These are phyloP conservation scores for Phyllosticta citrichinensis DNA, from an alignment of 2,329 filamentous ascomycete genomes.

Conservation along the genomic window DNA sequence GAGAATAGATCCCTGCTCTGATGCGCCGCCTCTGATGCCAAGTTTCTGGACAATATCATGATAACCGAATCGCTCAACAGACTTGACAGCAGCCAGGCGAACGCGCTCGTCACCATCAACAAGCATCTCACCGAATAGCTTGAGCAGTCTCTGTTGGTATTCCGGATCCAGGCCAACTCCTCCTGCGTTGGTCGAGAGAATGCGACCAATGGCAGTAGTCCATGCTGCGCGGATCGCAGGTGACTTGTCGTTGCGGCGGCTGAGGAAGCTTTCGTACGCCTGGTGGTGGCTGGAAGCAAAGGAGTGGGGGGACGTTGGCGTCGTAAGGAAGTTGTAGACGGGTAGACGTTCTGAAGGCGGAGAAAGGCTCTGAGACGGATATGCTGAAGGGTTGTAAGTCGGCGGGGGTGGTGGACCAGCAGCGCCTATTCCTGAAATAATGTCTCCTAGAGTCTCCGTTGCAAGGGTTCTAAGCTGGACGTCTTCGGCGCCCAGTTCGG, in stretches of 20 bases:
- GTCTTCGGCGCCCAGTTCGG: slow-evolving; percentile 84
- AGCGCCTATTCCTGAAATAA: slow-evolving; percentile 86
- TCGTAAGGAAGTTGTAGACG: slow-evolving; percentile 56
- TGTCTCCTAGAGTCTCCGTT: slow-evolving; percentile 89
- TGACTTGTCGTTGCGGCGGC: slow-evolving; percentile 78
- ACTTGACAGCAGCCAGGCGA: slow-evolving; percentile 76
- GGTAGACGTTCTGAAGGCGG: slow-evolving; percentile 20
- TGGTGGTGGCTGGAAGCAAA: slow-evolving; percentile 73
- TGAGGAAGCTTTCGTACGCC: slow-evolving; percentile 76
- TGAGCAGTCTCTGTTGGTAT: slow-evolving; percentile 68
- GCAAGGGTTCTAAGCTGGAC: slow-evolving; percentile 76
- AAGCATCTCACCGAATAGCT: slow-evolving; percentile 67
- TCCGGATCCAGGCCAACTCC: slow-evolving; percentile 77
- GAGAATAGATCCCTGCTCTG: slow-evolving; percentile 67
- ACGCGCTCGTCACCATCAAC: slow-evolving; percentile 87
- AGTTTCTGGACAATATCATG: slow-evolving; percentile 73
- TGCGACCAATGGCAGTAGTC: slow-evolving; percentile 74
- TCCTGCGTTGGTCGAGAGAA: slow-evolving; percentile 83
- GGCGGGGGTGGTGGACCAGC: slow-evolving; percentile 70
- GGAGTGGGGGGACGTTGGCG: slow-evolving; percentile 76
- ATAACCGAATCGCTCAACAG: slow-evolving; percentile 71
- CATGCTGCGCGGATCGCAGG: slow-evolving; percentile 73
- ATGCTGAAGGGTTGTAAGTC: slow-evolving; percentile 68
- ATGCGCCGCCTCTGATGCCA: slow-evolving; percentile 63
- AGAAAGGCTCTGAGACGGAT: slow-evolving; percentile 60